Evolutionary conservation across 306 rosid genomes (phyloP).

Genomic region (Citrullus mucosospermus): DNA sequence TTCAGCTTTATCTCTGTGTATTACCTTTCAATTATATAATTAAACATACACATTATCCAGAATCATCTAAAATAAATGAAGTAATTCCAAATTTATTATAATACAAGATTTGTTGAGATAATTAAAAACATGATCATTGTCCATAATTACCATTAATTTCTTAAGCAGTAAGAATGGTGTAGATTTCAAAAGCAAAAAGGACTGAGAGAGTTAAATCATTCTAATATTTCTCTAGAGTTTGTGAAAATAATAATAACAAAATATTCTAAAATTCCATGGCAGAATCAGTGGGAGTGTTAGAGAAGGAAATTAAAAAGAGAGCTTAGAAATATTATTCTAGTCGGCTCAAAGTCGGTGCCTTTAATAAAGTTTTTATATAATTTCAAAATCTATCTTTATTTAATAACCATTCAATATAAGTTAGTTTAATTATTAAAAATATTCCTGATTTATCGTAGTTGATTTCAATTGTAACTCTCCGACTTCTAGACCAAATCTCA

Average conservation of each 20-base stretch:
- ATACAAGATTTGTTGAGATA: no score
- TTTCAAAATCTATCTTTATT: no score
- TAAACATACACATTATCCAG: no score
- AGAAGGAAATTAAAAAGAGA: not conserved
- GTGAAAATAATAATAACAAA: not conserved
- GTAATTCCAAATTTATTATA: no score
- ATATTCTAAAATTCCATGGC: not conserved
- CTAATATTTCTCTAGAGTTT: not conserved
- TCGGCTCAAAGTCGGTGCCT: not conserved
- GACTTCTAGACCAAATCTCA: no score
- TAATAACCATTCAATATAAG: not conserved
- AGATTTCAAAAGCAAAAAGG: not conserved
- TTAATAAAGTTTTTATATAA: not conserved
- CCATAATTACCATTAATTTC: not conserved
- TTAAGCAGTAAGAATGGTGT: not conserved
- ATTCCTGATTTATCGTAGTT: no score
- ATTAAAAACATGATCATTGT: not conserved
- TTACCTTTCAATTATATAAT: no score
- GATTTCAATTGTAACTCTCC: no score
- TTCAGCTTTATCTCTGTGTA: no score
- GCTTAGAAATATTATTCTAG: not conserved
- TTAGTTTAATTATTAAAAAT: no score
- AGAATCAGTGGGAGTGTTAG: not conserved
- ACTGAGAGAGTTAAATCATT: not conserved
- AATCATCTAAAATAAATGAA: no score